phyloP scores from a whole-genome alignment of 2,329 filamentous ascomycete genomes.

The Amauroascus verrucosus region DNA sequence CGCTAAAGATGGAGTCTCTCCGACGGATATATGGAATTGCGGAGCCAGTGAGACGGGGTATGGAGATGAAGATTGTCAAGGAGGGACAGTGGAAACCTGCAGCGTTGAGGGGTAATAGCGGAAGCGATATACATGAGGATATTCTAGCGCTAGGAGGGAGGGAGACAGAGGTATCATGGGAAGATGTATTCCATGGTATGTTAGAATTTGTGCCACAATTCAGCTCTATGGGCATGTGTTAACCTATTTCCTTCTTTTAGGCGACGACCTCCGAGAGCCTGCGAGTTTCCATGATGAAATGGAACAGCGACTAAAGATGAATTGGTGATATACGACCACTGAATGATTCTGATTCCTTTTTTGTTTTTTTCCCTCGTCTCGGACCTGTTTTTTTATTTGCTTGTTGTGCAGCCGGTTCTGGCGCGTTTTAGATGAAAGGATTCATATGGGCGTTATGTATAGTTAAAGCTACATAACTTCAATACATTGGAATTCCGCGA shows the following conservation, averaged over 20 bases:
- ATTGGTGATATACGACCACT: conserved; percentile 22
- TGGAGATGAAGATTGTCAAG: conserved; percentile 85
- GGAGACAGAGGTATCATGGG: conserved; percentile 74
- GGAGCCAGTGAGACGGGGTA: conserved; percentile 81
- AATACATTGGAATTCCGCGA: neutral
- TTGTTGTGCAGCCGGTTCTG: neutral
- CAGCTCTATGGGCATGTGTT: neutral
- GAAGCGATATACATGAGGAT: conserved; percentile 71
- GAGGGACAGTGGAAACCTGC: conserved; percentile 66
- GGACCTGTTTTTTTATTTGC: neutral
- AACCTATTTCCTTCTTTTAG: conserved; percentile 25
- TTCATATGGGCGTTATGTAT: conserved; percentile 7
- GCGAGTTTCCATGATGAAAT: conserved; percentile 83
- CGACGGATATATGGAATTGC: conserved; percentile 82
- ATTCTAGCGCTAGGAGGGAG: conserved; percentile 59
- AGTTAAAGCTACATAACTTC: conserved; percentile 3
- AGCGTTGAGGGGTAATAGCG: conserved; percentile 50
- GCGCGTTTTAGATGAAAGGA: conserved; percentile 1
- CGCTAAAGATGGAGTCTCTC: conserved; percentile 77
- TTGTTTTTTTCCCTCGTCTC: too few species aligned
- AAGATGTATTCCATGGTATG: conserved; percentile 76
- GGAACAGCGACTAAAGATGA: conserved; percentile 83
- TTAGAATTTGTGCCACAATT: conserved; percentile 13
- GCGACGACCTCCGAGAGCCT: conserved; percentile 58
- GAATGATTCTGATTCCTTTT: neutral